phyloP scores from a whole-genome alignment of 805 yeast species.

The Candida chauliodis region DNA sequence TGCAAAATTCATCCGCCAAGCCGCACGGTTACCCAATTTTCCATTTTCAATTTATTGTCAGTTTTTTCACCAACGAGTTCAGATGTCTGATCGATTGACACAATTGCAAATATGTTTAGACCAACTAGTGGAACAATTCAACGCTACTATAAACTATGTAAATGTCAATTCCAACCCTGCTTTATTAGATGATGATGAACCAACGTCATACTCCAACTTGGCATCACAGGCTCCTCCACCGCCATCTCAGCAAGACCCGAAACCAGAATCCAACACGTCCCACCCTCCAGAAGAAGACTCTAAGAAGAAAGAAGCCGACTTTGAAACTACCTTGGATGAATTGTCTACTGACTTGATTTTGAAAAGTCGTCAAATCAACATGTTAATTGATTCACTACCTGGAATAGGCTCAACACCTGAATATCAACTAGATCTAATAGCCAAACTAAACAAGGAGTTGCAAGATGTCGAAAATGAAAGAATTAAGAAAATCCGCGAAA shows the following conservation, averaged over 20 bases:
- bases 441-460: constrained; percentile 58
- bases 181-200: constrained; percentile 52
- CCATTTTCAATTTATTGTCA: no score
- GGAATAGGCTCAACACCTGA: constrained; percentile 84
- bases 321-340: constrained; percentile 59
- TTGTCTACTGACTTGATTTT: constrained; percentile 79
- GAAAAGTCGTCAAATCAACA: constrained; percentile 81
- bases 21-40: no score
- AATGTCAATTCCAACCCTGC: constrained; percentile 36
- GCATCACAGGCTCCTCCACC: constrained; percentile 54
- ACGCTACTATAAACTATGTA: constrained; percentile 73
- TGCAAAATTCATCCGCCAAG: no score
- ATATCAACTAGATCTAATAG: constrained; percentile 66
- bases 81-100: constrained; percentile 87
- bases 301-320: constrained; percentile 15
- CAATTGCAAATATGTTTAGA: constrained; percentile 88
- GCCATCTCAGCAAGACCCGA: constrained; percentile 33
- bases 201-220: constrained; percentile 67
- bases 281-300: constrained; percentile 27
- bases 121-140: constrained; percentile 74
- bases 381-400: constrained; percentile 84
- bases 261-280: constrained; percentile 26
- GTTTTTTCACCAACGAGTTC: no score
- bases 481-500: constrained; percentile 53
- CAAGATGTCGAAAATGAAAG: constrained; percentile 57